Evolutionary conservation across 768 basidiomycete genomes (phyloP), one percentile per base, ranked within the genome.

Genomic region (Xerocomus spinulosus): DNA sequence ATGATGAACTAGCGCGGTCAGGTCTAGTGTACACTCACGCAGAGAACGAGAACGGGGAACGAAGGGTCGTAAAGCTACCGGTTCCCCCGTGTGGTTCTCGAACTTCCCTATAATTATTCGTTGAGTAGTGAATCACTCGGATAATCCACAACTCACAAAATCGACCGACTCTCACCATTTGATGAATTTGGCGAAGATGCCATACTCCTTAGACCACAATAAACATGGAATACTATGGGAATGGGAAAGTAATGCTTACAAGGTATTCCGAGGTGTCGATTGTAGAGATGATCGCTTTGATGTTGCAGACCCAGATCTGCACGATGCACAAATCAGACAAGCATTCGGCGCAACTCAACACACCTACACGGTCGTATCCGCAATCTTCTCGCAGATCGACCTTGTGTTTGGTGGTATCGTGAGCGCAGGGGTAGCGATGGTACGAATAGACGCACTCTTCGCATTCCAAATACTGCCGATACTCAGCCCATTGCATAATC

Each of bases 401-500:
- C 49, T 50, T 15, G 15, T 8, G 15, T 14, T 23, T 28, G 6
- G 15, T 4, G 17, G 15, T 9, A 30, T 5, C 14, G 17, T 26
- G 15, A 32, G 14, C 14, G n/a, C 18, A 3, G n/a, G n/a, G 18
- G 15, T 9, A 7, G 14, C 4, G 8, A 17, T 4, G 24, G 35
- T 5, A 14, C 6, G 17, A 5, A 39, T n/a, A 30, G 4, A 43
- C 50, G 1, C 36, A 49, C 50, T 17, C 26, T 28, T 29, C 46
- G 15, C 5, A 14, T 17, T 8, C 26, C 3, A 18, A 30, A 20
- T 20, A 10, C 12, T 20, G 10, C 30, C 44, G 50, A 13, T 18
- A 20, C 23, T 44, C n/a, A 32, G 30, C 9, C 51, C 48, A 52
- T 9, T 20, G 14, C n/a, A 24, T n/a, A n/a, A n/a, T n/a, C n/a